Evolutionary conservation across 805 yeast genomes (phyloP), one percentile per base, ranked within the genome.

Genomic region (Candida ponderosae): DNA sequence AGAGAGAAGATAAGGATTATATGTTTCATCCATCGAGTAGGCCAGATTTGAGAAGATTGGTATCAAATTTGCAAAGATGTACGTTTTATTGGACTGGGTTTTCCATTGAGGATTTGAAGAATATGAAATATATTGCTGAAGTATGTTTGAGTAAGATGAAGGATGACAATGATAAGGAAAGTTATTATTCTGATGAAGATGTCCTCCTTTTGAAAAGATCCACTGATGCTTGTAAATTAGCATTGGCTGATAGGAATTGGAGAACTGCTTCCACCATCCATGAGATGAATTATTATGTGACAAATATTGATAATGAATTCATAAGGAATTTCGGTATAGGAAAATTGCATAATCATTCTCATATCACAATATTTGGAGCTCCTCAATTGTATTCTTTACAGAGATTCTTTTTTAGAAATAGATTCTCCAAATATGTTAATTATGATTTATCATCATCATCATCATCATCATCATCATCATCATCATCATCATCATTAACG

Each of bases 31-130:
- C 77, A 0, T 54, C 70, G 1, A 79, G 79, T 46, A 60, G 74
- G 31, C 54, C 53, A 16, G 79, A 77, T 42, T 54, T 81, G 29
- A 59, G 79, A 41, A 55, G 79, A 34, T 62, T 81, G 44, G 69
- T 81, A 11, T 68, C 73, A 4, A 81, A 81, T 48, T 51, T 81
- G 21, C 84, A 76, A 53, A 64, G 80, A 40, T 76, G 82, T 1
- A 77, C 88, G 0, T 79, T 81, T 51, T 77, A 76, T 47, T 81
- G 89, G 89, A 76, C 85, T 1, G 88, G 87, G 0, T 81, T 81
- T 50, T 65, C 79, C 11, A 65, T 67, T 19, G 65, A 63, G 31
- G 87, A 81, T 55, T 62, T 81, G 21, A 72, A 73, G 34, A 62
- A 69, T 18, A 61, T 81, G 54, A 51, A 73, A 2, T 57, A 60